Base-by-base conservation (phyloP, 371 early-diverging fungal genomes). In the Syncephalastrum sp. region DNA sequence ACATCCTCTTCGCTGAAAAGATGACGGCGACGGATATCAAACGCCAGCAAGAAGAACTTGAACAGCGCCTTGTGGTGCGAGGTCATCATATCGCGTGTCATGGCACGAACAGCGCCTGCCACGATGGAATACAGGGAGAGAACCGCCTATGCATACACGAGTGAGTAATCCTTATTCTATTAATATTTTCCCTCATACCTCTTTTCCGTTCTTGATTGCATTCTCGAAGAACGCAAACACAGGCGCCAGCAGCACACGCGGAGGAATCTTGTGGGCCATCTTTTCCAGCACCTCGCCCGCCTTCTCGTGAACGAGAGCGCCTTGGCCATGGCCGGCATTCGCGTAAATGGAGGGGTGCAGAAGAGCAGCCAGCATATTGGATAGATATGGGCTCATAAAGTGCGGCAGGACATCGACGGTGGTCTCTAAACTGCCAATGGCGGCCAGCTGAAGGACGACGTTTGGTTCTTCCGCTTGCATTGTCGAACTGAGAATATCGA, bases 331-430 rank as follows among this genome's bases (percentile, higher is more conserved):
- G 2, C 54, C 54, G 12, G 52, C 53, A 3, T 42, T 38, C 1
- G 53, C 64, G 33, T 75, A 76, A 50, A 86, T 65, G 21, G 82
- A 70, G 19, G 87, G 82, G 61, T 82, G 82, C 44, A 91, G 57
- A 4, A 82, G 72, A 23, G 69, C 66, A 25, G 63, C 50, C 16
- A 91, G 68, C 23, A 91, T 71, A 57, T 84, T 75, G 47, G 75
- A 65, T 24, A 92, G 64, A 56, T 89, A 94, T 4, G 95, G 91
- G 60, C 90, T 87, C 61, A 94, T 66, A 68, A 96, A 96, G 59
- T 90, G 87, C 21, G 94, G 88, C 65, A 94, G 65, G 45, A 82
- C 82, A 54, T 75, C 76, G 50, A 93, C 79, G 43, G 92, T 77
- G 0, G 84, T 80, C 57, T 86, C 91, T 46, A 95, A 63, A 13